phyloP scores from a whole-genome alignment of 768 basidiomycete genomes.

The Hygrocybe coccinea region DNA sequence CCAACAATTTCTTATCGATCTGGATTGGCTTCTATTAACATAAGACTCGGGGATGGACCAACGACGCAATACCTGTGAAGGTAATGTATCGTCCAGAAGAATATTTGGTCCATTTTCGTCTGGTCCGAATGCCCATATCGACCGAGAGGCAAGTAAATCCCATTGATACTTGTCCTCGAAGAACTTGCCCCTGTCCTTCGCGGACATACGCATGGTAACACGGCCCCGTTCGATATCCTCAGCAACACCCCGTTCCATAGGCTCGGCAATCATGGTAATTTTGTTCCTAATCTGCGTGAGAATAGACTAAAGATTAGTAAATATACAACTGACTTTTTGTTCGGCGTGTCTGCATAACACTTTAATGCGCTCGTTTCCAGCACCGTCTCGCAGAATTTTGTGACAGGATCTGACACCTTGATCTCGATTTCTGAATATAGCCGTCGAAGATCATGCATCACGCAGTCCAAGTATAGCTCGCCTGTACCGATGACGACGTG shows the following conservation, averaged over 20 bases:
- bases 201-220: constrained; percentile 90
- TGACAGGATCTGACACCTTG: constrained; percentile 98
- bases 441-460: constrained; percentile 90
- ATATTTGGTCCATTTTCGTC: constrained; percentile 94
- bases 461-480: constrained; percentile 93
- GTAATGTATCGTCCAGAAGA: constrained; percentile 91
- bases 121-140: constrained; percentile 99
- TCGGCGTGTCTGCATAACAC: constrained; percentile 98
- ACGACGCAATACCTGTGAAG: constrained; percentile 64
- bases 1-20: constrained; percentile 91
- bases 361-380: constrained; percentile 96
- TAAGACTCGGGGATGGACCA: background rate
- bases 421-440: constrained; percentile 98
- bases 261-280: constrained; percentile 98
- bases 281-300: constrained; percentile 65
- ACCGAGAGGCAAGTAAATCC: constrained; percentile 94
- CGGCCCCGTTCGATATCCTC: constrained; percentile 94
- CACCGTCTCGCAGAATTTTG: constrained; percentile 97
- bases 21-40: constrained; percentile 24
- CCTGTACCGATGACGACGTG: constrained; percentile 97
- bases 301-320: constrained; percentile 2
- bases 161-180: constrained; percentile 98
- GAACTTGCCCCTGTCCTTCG: constrained; percentile 91
- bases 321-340: constrained; percentile 77
- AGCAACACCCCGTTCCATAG: constrained; percentile 89